Base-by-base conservation (phyloP, 257 asterid genomes). In the Fraxinus anomala region DNA sequence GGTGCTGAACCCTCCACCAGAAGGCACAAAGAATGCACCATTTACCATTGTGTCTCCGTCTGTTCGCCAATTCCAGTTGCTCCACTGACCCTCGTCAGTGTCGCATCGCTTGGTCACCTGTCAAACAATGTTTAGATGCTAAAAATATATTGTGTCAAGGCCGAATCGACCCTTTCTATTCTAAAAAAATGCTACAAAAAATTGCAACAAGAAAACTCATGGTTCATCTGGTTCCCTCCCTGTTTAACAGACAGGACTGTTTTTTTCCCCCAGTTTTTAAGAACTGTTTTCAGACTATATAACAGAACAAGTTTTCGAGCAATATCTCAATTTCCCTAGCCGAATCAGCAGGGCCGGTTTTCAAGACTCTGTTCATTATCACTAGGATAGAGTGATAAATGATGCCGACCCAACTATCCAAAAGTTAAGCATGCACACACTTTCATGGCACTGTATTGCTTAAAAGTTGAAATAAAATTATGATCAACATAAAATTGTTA, bases 11-110 rank as follows among this genome's bases (percentile, higher is more conserved):
- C 92, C 91, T 49, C 66, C 86, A 26, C 92, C 94, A 0, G 94
- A 90, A 4, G 94, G 91, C 54, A 90, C 94, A 34, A 88, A 90
- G 77, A 85, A 90, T 4, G 94, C 94, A 0, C 94, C 94, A 59
- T 90, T 88, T 30, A 77, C 89, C 92, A 88, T 70, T 72, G 84
- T 1, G 77, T 90, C 94, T 80, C 94, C 94, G 0, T 90, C 92
- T 1, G 91, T 84, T 73, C 94, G 85, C 94, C 94, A 90, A 61
- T 90, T 90, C 94, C 94, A 90, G 0, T 76, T 85, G 13, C 86
- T 76, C 94, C 94, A 90, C 47, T 70, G 86, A 0, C 84, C 72
- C 81, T 90, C 94, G 8, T 84, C 78, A 0, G 91, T 88, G 0
- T 90, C 92, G 23, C 88, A 91, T 2, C 94, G 84, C 86, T 90